Conservation (phyloP, 2,329 filamentous ascomycete species). For the Penicillium thymicola region DNA sequence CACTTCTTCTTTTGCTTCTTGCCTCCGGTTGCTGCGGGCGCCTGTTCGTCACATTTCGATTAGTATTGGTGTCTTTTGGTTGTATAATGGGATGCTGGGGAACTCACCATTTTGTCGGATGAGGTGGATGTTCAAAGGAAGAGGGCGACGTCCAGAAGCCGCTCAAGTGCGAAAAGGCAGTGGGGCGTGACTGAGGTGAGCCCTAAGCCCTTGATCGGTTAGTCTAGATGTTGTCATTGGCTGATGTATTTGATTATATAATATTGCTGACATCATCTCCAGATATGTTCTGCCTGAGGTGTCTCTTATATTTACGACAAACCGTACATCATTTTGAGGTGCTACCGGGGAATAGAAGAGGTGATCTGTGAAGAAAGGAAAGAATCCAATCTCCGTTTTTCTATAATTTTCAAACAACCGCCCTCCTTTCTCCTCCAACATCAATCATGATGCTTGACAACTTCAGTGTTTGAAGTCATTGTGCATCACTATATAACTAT, state of each 20-base stretch:
- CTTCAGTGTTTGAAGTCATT: neutral
- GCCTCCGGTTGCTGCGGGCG: slow-evolving; percentile 48
- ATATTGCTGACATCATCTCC: neutral
- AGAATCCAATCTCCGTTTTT: neutral
- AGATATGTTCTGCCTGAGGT: neutral
- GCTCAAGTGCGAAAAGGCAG: slow-evolving; percentile 27
- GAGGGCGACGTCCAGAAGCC: slow-evolving; percentile 11
- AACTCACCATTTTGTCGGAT: slow-evolving; percentile 28
- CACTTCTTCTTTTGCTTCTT: slow-evolving; percentile 58
- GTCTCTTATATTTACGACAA: neutral
- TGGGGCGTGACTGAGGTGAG: slow-evolving; percentile 26
- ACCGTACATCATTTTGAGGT: neutral
- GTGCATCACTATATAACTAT: neutral
- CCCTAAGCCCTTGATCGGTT: slow-evolving; percentile 29
- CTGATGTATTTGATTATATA: neutral
- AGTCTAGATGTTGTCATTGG: slow-evolving; percentile 16
- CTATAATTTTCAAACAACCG: neutral
- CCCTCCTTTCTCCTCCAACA: neutral
- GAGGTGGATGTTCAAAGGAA: slow-evolving; percentile 26
- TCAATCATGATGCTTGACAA: neutral
- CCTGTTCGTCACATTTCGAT: slow-evolving; percentile 32
- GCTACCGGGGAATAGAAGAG: neutral
- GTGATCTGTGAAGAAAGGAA: neutral
- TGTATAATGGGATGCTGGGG: slow-evolving; percentile 7
- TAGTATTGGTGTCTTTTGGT: slow-evolving; percentile 1